Evolutionary conservation across 495 filamentous ascomycete genomes (phyloP), one percentile per base, ranked within the genome.

Genomic region (Penicillium desertorum): DNA sequence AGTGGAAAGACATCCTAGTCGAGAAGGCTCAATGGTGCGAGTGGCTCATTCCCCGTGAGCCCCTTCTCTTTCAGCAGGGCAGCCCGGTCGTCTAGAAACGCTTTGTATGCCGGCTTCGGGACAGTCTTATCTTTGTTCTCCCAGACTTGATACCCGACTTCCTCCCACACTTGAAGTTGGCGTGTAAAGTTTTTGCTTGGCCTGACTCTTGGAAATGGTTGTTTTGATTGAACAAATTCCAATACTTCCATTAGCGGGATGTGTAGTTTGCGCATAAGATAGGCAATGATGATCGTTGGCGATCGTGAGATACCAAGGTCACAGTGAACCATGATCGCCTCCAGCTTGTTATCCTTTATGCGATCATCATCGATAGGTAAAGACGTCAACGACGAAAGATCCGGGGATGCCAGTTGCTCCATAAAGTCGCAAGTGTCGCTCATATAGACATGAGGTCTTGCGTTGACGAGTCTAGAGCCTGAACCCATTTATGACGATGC

Each of bases 371-470:
- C 55, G 46, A 60, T 27, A 19, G 55, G 57, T 23, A 70, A 57
- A 19, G 63, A 59, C 48, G 17, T 48, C 20, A 39, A 58, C 25
- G 59, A 68, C 1, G 17, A 45, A 41, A 67, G 57, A 37, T 34
- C 50, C n/a, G 65, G 60, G 4, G 60, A 65, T 43, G 60, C 62
- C 61, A 67, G 64, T 19, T 63, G 51, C 54, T 76, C 69, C 52
- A 76, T 78, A 30, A 76, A 76, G 63, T 77, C 71, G 63, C 73
- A 75, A 19, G 71, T 71, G n/a, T 63, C 57, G 12, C 45, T 56
- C 58, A 78, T 61, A 56, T 70, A 34, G 16, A 16, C 34, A 5
- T 58, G 20, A 76, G 60, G 55, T 76, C 71, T 27, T 75, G 69
- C 1, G 67, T 73, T 11, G 68, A 62, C 22, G 60, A 64, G 56